Evolutionary conservation across 2,329 filamentous ascomycete genomes (phyloP).

Genomic region (Botrytis squamosa): DNA sequence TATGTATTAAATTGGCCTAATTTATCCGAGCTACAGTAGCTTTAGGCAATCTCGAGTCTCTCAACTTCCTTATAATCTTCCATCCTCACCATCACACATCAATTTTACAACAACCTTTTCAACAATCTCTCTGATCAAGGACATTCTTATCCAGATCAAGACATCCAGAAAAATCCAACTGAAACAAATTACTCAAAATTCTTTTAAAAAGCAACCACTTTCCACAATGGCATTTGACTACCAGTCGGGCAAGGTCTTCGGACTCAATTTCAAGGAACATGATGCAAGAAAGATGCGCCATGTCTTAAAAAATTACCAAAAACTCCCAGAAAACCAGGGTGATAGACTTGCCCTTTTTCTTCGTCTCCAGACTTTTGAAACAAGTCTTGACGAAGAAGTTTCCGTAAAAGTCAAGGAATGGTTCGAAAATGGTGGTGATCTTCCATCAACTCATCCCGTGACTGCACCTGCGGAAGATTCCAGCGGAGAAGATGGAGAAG

Average conservation of each 20-base stretch:
- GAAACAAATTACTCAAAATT: too few species aligned
- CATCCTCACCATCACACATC: not conserved
- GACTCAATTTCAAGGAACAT: slow-evolving; percentile 30
- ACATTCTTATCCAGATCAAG: not conserved
- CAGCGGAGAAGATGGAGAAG: not conserved
- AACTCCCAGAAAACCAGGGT: slow-evolving; percentile 22
- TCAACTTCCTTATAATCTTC: not conserved
- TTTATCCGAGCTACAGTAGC: not conserved
- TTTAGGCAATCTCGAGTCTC: not conserved
- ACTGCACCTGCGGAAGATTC: not conserved
- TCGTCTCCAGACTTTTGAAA: slow-evolving; percentile 23
- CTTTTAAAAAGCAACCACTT: not conserved
- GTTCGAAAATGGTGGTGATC: slow-evolving; percentile 27
- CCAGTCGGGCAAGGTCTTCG: slow-evolving; percentile 24
- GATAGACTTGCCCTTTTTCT: slow-evolving; percentile 25
- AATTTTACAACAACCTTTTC: not conserved
- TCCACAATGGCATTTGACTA: not conserved
- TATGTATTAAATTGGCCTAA: not conserved
- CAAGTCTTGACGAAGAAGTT: slow-evolving; percentile 23
- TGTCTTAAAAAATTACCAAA: slow-evolving; percentile 26
- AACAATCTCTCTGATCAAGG: not conserved
- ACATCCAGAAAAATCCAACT: too few species aligned
- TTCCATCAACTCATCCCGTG: not conserved
- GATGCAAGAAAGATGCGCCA: slow-evolving; percentile 30
- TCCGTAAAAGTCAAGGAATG: slow-evolving; percentile 25